Percentiles rank a stretch among this genome's conserved stretches.
phyloP scores from a whole-genome alignment of 2,329 filamentous ascomycete genomes.

The Cercospora sp. region DNA sequence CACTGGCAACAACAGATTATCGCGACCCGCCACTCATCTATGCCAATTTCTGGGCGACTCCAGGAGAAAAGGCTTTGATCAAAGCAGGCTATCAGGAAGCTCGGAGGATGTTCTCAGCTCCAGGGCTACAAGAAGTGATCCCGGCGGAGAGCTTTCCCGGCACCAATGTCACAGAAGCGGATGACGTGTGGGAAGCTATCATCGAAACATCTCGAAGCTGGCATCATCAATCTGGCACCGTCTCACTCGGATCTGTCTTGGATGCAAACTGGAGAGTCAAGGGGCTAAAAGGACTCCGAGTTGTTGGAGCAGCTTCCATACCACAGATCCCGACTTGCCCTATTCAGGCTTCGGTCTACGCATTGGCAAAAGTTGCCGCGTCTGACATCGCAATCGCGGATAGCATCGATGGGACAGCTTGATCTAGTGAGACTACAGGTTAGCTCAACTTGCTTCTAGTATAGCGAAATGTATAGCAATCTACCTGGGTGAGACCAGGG shows the following conservation, averaged over 20 bases:
- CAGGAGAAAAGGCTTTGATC: slow-evolving; percentile 15
- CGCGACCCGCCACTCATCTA: slow-evolving; percentile 62
- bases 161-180: slow-evolving; percentile 16
- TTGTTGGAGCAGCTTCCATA: slow-evolving; percentile 23
- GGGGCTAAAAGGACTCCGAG: slow-evolving; percentile 22
- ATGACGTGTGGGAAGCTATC: slow-evolving; percentile 19
- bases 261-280: slow-evolving; percentile 19
- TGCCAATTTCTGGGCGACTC: slow-evolving; percentile 56
- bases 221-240: slow-evolving; percentile 17
- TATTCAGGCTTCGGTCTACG: slow-evolving; percentile 20
- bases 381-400: slow-evolving; percentile 49
- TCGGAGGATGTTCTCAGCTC: slow-evolving; percentile 1
- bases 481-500: too few species aligned
- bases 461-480: too few species aligned
- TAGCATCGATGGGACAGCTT: not conserved
- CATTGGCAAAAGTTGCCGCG: slow-evolving; percentile 56
- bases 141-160: slow-evolving; percentile 17
- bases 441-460: too few species aligned
- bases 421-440: too few species aligned
- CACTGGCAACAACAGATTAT: slow-evolving; percentile 54
- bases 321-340: slow-evolving; percentile 18
- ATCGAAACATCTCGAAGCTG: slow-evolving; percentile 13
- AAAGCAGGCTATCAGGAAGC: slow-evolving; percentile 14
- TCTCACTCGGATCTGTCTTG: slow-evolving; percentile 15
- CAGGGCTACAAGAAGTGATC: not conserved